Conservation (phyloP, 257 asterid species). For the Nicotiana sylvestris region DNA sequence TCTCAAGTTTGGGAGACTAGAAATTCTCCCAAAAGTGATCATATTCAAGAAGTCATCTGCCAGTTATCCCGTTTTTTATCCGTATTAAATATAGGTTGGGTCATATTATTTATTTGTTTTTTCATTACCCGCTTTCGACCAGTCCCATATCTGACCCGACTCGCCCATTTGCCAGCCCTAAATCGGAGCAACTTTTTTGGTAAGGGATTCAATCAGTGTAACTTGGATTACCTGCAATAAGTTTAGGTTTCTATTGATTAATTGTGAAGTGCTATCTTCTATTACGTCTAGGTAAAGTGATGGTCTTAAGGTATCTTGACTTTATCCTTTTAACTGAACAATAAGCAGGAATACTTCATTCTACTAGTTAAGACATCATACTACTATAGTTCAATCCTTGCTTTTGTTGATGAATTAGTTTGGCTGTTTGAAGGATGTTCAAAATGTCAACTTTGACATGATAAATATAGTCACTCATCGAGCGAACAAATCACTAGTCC, state of each 20-base stretch:
- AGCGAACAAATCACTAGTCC: background rate
- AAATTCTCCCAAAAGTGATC: too few relatives aligned
- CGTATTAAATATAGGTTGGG: too few relatives aligned
- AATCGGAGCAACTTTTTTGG: background rate
- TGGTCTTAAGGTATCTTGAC: background rate
- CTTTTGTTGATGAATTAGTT: background rate
- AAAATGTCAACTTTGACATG: background rate
- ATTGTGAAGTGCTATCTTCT: background rate
- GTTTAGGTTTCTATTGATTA: background rate
- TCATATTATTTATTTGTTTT: too few relatives aligned
- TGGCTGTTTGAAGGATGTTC: background rate
- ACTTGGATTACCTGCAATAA: background rate
- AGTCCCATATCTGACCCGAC: too few relatives aligned
- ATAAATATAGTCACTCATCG: background rate
- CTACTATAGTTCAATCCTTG: background rate
- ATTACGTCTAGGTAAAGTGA: background rate
- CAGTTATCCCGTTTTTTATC: too few relatives aligned
- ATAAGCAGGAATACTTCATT: background rate
- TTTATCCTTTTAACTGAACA: background rate
- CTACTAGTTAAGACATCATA: background rate
- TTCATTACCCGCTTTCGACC: too few relatives aligned
- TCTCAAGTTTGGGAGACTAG: too few relatives aligned
- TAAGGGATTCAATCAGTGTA: background rate
- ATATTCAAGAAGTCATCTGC: too few relatives aligned
- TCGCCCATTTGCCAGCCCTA: too few relatives aligned